Evolutionary conservation across 371 early-diverging fungal species (phyloP).

Genomic region (Rhizopus arrhizus): DNA sequence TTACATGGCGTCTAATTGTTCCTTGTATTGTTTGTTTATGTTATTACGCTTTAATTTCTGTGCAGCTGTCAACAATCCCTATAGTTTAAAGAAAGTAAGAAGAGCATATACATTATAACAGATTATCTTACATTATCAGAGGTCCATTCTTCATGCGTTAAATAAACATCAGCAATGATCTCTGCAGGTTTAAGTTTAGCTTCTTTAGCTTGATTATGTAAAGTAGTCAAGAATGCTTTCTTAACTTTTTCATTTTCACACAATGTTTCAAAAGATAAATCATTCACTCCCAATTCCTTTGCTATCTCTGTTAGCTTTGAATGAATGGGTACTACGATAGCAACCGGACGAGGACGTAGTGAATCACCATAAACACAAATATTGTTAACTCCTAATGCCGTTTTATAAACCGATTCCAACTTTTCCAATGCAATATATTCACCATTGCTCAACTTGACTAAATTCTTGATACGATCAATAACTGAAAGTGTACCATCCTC

Average conservation of each 20-base stretch:
- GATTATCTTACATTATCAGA: slow-evolving; percentile 69
- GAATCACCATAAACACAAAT: slow-evolving; percentile 88
- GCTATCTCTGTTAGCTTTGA: slow-evolving; percentile 20
- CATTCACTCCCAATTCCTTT: slow-evolving; percentile 2
- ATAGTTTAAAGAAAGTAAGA: slow-evolving; percentile 13
- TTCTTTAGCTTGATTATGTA: slow-evolving; percentile 54
- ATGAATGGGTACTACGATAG: slow-evolving; percentile 71
- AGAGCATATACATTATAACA: slow-evolving; percentile 12
- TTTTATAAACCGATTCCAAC: slow-evolving; percentile 90
- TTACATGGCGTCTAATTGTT: slow-evolving; percentile 68
- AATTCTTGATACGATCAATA: slow-evolving; percentile 82
- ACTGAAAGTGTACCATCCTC: slow-evolving; percentile 66
- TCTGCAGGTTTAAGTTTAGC: slow-evolving; percentile 70
- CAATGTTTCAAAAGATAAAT: slow-evolving; percentile 41
- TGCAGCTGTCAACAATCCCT: slow-evolving; percentile 84
- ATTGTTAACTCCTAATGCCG: slow-evolving; percentile 72
- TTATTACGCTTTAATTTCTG: slow-evolving; percentile 89
- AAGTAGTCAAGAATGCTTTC: slow-evolving; percentile 46
- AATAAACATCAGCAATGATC: slow-evolving; percentile 59
- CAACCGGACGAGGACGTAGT: slow-evolving; percentile 67
- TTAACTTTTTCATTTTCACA: slow-evolving; percentile 49
- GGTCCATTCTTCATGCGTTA: slow-evolving; percentile 82
- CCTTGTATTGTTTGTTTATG: slow-evolving; percentile 64
- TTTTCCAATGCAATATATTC: slow-evolving; percentile 97
- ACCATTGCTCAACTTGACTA: slow-evolving; percentile 83